These are phyloP conservation scores for Candida maesae DNA, from an alignment of 805 yeast genomes.

Conservation along the genomic window DNA sequence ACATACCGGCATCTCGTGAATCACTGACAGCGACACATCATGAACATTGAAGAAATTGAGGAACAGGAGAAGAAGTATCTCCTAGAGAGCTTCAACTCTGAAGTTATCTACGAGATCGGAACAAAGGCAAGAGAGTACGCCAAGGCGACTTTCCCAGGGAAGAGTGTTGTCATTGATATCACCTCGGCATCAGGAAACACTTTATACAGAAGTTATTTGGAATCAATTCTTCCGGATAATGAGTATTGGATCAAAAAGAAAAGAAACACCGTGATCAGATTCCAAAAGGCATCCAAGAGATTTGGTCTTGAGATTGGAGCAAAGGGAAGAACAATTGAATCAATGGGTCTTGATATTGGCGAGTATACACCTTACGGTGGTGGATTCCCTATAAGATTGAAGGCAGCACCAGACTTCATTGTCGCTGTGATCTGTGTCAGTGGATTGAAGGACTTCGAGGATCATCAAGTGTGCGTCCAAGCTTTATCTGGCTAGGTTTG, in stretches of 20 bases:
- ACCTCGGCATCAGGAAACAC: conserved; percentile 42
- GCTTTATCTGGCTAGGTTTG: no score
- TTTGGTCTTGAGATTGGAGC: conserved; percentile 41
- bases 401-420: conserved; percentile 27
- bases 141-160: conserved; percentile 24
- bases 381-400: conserved; percentile 44
- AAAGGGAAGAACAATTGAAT: conserved; percentile 36
- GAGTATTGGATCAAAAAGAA: conserved; percentile 53
- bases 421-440: conserved; percentile 51
- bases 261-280: conserved; percentile 44
- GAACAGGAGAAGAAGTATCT: conserved; percentile 7
- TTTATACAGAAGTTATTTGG: conserved; percentile 39
- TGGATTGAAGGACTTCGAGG: conserved; percentile 54
- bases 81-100: conserved; percentile 4
- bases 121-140: conserved; percentile 36
- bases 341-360: conserved; percentile 35
- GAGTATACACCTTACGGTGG: conserved; percentile 57
- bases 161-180: conserved; percentile 42
- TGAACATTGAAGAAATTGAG: no score
- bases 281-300: conserved; percentile 43
- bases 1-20: no score
- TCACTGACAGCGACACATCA: no score
- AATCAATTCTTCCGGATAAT: conserved; percentile 40
- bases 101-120: conserved; percentile 44
- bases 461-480: conserved; percentile 45